A percentile compares a stretch with the other conserved stretches of the same genome.
These are phyloP conservation scores for Komagataella phaffii DNA, from an alignment of 805 yeast genomes.

Conservation along the genomic window DNA sequence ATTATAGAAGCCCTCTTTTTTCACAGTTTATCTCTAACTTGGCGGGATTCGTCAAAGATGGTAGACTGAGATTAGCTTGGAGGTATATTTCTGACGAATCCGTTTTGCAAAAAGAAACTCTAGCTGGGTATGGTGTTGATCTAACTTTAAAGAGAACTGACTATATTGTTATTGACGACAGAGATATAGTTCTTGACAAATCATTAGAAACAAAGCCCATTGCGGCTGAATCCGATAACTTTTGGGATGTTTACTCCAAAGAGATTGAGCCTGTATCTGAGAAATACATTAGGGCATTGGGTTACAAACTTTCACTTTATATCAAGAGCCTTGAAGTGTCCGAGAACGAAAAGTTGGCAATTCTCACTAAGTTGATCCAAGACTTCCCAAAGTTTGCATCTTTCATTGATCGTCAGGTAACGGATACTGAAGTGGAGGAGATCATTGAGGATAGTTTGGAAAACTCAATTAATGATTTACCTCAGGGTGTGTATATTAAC, in stretches of 20 bases:
- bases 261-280: constrained; percentile 18
- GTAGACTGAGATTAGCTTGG: constrained; percentile 64
- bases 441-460: constrained; percentile 10
- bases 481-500: constrained; percentile 48
- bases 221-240: not conserved
- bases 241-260: constrained; percentile 11
- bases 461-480: constrained; percentile 4
- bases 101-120: constrained; percentile 11
- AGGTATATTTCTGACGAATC: constrained; percentile 39
- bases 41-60: constrained; percentile 42
- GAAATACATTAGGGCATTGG: constrained; percentile 22
- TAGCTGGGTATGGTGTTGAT: constrained; percentile 58
- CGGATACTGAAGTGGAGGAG: constrained; percentile 11
- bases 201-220: not conserved
- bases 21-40: constrained; percentile 44
- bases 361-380: constrained; percentile 24
- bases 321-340: constrained; percentile 13
- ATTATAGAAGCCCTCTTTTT: constrained; percentile 35
- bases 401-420: constrained; percentile 12
- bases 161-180: constrained; percentile 51
- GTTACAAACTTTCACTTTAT: constrained; percentile 25
- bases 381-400: constrained; percentile 45
- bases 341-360: constrained; percentile 18
- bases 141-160: constrained; percentile 54
- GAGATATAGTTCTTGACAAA: constrained; percentile 16